Base-by-base conservation (phyloP, 2,329 filamentous ascomycete genomes). In the Trichoderma lentiforme region DNA sequence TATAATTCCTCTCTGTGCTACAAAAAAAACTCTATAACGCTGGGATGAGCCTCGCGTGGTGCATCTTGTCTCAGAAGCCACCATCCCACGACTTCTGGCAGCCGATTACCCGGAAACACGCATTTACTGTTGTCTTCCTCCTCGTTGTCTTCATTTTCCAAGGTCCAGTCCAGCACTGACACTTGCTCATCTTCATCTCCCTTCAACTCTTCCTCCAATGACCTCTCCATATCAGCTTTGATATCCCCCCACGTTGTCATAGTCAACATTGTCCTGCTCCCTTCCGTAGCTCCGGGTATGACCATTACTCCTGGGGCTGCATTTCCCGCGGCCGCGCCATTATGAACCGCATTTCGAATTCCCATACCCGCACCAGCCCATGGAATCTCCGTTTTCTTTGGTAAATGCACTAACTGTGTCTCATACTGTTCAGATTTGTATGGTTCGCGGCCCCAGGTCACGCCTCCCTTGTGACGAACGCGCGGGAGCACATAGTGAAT, bases 401-500 rank as follows among this genome's bases (percentile, higher is more conserved):
- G 77, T 4, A 81, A 72, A 3, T 66, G 60, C 4, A 69, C 47
- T 14, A 79, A 71, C 6, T 76, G 43, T 12, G 76, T 74, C 1
- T 66, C 57, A 18, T 76, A 75, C 8, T 68, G 30, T 11, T 73
- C 65, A 1, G 75, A 74, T 2, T 74, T 73, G n/a, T 74, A 77
- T 2, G 78, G 78, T 34, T 81, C 78, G 4, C 78, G 73, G 0
- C 77, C 78, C 73, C 74, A 77, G 11, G 75, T 76, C 30, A 76
- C 66, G 15, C 76, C 76, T 21, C 79, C 77, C 28, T 73, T 75
- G 15, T 78, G 76, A 0, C 79, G 74, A 28, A 77, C 69, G 26
- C 74, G 71, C 0, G 77, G 77, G 2, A 79, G 74, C 7, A 81
- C 74, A 47, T 77, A 79, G 67, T 77, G 76, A 58, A 81, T 39